A percentile compares a stretch with the other conserved stretches of the same genome.
Evolutionary conservation across 257 asterid species (phyloP).

Genomic region (Solanum bulbocastanum): DNA sequence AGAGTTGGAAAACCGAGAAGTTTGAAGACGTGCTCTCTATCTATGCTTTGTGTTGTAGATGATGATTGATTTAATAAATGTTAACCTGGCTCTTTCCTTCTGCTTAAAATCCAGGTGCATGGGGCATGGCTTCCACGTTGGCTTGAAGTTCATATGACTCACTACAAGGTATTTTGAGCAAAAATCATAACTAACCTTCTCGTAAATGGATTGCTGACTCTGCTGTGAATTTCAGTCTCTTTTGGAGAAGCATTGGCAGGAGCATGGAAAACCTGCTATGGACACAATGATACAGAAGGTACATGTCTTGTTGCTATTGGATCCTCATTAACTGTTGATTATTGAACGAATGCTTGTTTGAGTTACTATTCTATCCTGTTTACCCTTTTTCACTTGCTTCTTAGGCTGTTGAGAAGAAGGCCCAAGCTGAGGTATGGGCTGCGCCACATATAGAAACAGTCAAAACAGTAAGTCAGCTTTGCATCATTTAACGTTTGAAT

Average conservation of each 20-base stretch:
- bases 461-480: conserved; percentile 52
- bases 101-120: conserved; percentile 39
- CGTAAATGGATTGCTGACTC: not conserved
- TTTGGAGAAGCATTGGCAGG: conserved; percentile 66
- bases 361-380: not conserved
- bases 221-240: conserved; percentile 33
- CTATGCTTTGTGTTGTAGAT: not conserved
- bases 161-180: conserved; percentile 39
- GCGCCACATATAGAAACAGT: conserved; percentile 76
- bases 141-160: conserved; percentile 41
- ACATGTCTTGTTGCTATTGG: conserved; percentile 5
- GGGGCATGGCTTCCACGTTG: conserved; percentile 94
- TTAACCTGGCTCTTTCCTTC: conserved; percentile 2
- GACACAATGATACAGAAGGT: conserved; percentile 54
- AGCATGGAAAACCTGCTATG: conserved; percentile 73
- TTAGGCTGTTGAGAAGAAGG: conserved; percentile 73
- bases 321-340: not conserved
- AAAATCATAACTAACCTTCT: not conserved
- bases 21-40: not conserved
- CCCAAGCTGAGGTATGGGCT: conserved; percentile 73
- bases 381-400: not conserved
- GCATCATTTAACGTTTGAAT: not conserved
- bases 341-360: conserved; percentile 4
- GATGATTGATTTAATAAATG: not conserved
- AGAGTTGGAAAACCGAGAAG: not conserved